Conservation (phyloP, 2,329 filamentous ascomycete species). For the Cladophialophora bantiana region DNA sequence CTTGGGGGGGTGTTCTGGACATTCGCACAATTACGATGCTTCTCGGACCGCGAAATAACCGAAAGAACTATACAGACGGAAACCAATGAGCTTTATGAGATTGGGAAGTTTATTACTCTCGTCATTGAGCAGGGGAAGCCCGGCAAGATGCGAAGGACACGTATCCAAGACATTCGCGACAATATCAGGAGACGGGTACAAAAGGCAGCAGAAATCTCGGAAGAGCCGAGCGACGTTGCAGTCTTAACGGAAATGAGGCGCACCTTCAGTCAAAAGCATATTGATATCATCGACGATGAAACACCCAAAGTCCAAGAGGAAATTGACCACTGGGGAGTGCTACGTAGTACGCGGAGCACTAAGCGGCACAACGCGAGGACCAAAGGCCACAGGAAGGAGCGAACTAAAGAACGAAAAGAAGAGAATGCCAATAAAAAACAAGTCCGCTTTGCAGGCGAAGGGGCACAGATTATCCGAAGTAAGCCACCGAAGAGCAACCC, state of each 20-base stretch:
- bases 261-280: slow-evolving; percentile 12
- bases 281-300: slow-evolving; percentile 20
- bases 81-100: slow-evolving; percentile 31
- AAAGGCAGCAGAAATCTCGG: slow-evolving; percentile 3
- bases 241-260: slow-evolving; percentile 13
- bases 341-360: slow-evolving; percentile 5
- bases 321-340: slow-evolving; percentile 16
- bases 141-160: slow-evolving; percentile 27
- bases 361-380: slow-evolving; percentile 14
- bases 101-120: slow-evolving; percentile 27
- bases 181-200: slow-evolving; percentile 31
- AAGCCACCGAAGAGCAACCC: slow-evolving; percentile 10
- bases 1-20: slow-evolving; percentile 27
- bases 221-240: slow-evolving; percentile 12
- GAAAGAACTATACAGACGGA: slow-evolving; percentile 25
- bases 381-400: slow-evolving; percentile 1
- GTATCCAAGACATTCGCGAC: slow-evolving; percentile 31
- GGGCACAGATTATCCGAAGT: background rate
- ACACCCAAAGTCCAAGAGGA: slow-evolving; percentile 17
- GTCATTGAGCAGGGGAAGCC: slow-evolving; percentile 28
- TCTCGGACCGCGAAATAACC: slow-evolving; percentile 5
- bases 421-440: slow-evolving; percentile 12
- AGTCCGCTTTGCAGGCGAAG: slow-evolving; percentile 20
- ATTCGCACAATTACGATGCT: slow-evolving; percentile 28
- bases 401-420: background rate